Percentiles rank a stretch among this genome's conserved stretches.
Evolutionary conservation across 2,329 filamentous ascomycete species (phyloP).

Genomic region (Pseudopyricularia javanii): DNA sequence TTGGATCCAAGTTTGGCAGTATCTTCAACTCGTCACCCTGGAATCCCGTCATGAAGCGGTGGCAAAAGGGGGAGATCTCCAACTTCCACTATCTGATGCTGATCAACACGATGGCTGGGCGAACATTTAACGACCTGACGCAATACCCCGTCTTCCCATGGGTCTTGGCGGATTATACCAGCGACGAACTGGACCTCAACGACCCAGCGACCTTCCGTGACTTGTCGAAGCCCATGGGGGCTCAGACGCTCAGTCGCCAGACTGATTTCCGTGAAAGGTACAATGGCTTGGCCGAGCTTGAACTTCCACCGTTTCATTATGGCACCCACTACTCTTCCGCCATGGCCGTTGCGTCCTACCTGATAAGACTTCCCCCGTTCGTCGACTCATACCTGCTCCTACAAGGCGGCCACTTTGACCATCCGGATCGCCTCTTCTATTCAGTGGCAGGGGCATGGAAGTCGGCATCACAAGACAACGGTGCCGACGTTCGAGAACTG

Average conservation of each 20-base stretch:
- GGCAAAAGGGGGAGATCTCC: slow-evolving; percentile 89
- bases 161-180: slow-evolving; percentile 92
- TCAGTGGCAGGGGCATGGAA: slow-evolving; percentile 85
- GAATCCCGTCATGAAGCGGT: slow-evolving; percentile 76
- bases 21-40: slow-evolving; percentile 77
- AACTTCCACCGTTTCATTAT: slow-evolving; percentile 88
- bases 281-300: slow-evolving; percentile 80
- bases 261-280: slow-evolving; percentile 75
- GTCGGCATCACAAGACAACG: slow-evolving; percentile 79
- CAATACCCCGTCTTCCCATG: slow-evolving; percentile 98
- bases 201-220: slow-evolving; percentile 82
- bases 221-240: slow-evolving; percentile 91
- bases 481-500: slow-evolving; percentile 86
- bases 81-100: slow-evolving; percentile 99
- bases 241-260: slow-evolving; percentile 66
- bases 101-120: slow-evolving; percentile 90
- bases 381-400: slow-evolving; percentile 90
- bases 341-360: slow-evolving; percentile 95
- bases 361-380: slow-evolving; percentile 90
- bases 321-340: slow-evolving; percentile 98
- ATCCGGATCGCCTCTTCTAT: slow-evolving; percentile 89
- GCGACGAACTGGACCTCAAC: slow-evolving; percentile 77
- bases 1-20: slow-evolving; percentile 83
- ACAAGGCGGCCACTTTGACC: slow-evolving; percentile 92
- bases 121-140: slow-evolving; percentile 95